phyloP scores from a whole-genome alignment of 2,329 filamentous ascomycete species.

The Xylaria sp. region DNA sequence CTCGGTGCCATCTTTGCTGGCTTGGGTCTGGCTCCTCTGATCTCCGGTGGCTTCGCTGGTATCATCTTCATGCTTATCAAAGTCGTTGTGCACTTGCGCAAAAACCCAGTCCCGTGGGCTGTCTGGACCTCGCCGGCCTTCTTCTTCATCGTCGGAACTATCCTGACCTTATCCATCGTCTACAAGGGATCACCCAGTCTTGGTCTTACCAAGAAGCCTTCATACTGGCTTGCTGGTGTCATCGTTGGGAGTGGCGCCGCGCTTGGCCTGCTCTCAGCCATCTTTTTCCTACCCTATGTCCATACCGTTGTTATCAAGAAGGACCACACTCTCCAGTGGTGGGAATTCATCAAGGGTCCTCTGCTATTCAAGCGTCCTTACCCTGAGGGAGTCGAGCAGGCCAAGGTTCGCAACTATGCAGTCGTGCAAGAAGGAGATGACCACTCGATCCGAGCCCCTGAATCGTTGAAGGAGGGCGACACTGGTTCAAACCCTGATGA shows the following conservation, averaged over 20 bases:
- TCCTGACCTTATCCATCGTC: slow-evolving; percentile 81
- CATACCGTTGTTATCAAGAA: slow-evolving; percentile 74
- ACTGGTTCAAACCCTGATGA: slow-evolving; percentile 51
- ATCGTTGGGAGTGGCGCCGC: slow-evolving; percentile 72
- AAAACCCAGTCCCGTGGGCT: slow-evolving; percentile 76
- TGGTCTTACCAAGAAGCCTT: slow-evolving; percentile 71
- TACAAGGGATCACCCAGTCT: slow-evolving; percentile 82
- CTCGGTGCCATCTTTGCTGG: slow-evolving; percentile 78
- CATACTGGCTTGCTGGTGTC: slow-evolving; percentile 73
- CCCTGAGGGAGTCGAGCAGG: slow-evolving; percentile 62
- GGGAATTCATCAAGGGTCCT: slow-evolving; percentile 70
- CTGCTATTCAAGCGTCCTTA: slow-evolving; percentile 69
- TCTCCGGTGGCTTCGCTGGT: slow-evolving; percentile 72
- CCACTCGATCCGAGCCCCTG: slow-evolving; percentile 14
- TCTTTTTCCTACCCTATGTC: slow-evolving; percentile 80
- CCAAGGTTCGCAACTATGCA: slow-evolving; percentile 77
- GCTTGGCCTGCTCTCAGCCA: slow-evolving; percentile 65
- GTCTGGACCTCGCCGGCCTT: slow-evolving; percentile 79
- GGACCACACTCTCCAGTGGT: slow-evolving; percentile 73
- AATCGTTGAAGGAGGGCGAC: slow-evolving; percentile 36
- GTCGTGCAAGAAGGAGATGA: slow-evolving; percentile 74
- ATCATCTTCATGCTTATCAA: slow-evolving; percentile 79
- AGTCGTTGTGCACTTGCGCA: slow-evolving; percentile 74
- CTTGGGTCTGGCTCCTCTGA: slow-evolving; percentile 75
- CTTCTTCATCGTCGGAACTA: slow-evolving; percentile 78